Base-by-base conservation (phyloP, 2,329 filamentous ascomycete species). In the Pseudocercospora pini-densiflorae region DNA sequence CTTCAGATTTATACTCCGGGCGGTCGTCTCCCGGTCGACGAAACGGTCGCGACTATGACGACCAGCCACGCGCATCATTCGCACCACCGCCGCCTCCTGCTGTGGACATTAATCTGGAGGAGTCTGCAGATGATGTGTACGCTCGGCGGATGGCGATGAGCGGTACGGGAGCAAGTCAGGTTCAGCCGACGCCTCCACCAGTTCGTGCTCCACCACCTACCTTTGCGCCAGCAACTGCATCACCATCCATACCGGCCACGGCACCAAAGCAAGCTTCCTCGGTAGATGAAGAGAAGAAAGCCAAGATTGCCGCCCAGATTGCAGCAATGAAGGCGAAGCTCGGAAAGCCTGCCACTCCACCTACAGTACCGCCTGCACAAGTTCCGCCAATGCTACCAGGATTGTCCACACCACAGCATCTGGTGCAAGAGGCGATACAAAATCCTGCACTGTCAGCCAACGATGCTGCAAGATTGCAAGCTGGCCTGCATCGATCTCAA, bases 121-220 rank as follows among this genome's bases (percentile, higher is more conserved):
- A 84, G 55, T 89, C 87, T 5, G 90, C 89, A 59, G 89, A 93
- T 64, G 90, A 93, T 75, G 89, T 86, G 49, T 93, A 90, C 76
- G 83, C 86, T 53, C 87, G 86, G 62, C 88, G 89, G 16, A 79
- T 88, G 68, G 87, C 85, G 36, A 73, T 92, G 76, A 87, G 85
- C 3, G 68, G 66, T n/a, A 67, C 68, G 55, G 57, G 78, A 45
- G 76, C 77, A 51, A 72, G 31, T 53, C 73, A 75, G 55, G 70
- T 21, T 23, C 78, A 57, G 27, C 43, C 62, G 10, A 31, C 64
- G 5, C 58, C 55, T 19, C 55, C 57, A n/a, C 29, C 51, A 12
- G 49, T 51, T 24, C 59, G 43, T 5, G 8, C 36, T 24, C 21
- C 14, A n/a, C 45, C 51, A 23, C 57, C 63, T 40, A 40, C 47